These are phyloP conservation scores for Xylaria hypoxylon DNA, from an alignment of 2,329 filamentous ascomycete genomes.

Conservation along the genomic window DNA sequence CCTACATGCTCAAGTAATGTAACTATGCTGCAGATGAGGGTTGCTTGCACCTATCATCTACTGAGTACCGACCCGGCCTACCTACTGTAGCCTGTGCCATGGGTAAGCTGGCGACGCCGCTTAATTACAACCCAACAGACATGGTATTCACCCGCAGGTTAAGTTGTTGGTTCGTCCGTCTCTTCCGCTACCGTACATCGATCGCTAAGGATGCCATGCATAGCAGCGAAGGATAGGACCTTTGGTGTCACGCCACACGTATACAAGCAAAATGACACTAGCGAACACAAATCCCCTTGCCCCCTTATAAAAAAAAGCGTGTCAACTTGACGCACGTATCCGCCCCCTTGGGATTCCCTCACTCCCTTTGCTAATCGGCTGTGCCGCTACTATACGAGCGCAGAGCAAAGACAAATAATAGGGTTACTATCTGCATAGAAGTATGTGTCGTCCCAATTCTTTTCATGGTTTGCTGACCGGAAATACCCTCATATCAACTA, in stretches of 20 bases:
- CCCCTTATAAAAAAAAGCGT: constrained; percentile 10
- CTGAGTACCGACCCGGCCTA: constrained; percentile 1
- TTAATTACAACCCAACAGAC: constrained; percentile 10
- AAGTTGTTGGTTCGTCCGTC: constrained; percentile 6
- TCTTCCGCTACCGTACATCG: background rate
- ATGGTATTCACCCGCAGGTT: background rate
- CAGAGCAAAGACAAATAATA: background rate
- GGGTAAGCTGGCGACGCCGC: constrained; percentile 14
- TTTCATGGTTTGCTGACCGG: no score
- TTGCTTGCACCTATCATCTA: constrained; percentile 5
- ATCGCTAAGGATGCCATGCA: background rate
- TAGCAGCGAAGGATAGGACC: constrained; percentile 2
- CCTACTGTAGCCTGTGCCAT: constrained; percentile 1
- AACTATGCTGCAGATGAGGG: constrained; percentile 12
- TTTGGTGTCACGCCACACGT: constrained; percentile 20
- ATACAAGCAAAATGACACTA: constrained; percentile 21
- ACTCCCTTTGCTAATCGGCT: constrained; percentile 5
- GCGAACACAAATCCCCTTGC: constrained; percentile 25
- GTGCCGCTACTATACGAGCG: constrained; percentile 6
- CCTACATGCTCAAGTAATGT: constrained; percentile 14
- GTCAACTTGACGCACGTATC: constrained; percentile 33
- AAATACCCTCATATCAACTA: no score
- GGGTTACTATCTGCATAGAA: constrained; percentile 5
- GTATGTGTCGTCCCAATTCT: background rate
- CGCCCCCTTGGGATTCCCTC: constrained; percentile 33